A percentile compares a stretch with the other conserved stretches of the same genome.
phyloP scores from a whole-genome alignment of 305 asterid genomes.

The Salvia sclarea region DNA sequence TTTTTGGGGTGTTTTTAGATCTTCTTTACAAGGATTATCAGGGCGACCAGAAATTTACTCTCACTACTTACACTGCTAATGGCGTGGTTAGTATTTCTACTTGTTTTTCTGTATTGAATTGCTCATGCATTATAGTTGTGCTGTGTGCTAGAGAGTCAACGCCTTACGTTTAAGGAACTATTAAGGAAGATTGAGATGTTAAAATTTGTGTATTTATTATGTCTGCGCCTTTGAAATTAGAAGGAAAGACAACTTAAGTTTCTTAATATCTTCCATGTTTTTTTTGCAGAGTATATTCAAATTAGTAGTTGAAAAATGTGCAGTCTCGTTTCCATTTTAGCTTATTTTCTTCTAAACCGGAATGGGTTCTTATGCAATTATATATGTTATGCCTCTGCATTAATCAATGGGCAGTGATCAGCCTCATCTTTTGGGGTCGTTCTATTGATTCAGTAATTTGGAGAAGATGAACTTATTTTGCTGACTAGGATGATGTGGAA shows the following conservation, averaged over 20 bases:
- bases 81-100: slow-evolving; percentile 50
- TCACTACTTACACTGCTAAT: slow-evolving; percentile 54
- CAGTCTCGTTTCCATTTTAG: neutral
- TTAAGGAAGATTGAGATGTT: slow-evolving; percentile 22
- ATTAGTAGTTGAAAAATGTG: neutral
- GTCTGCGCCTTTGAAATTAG: neutral
- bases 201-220: neutral
- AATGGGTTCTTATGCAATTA: neutral
- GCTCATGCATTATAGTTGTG: neutral
- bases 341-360: neutral
- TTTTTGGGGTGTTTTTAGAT: slow-evolving; percentile 39
- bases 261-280: neutral
- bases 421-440: neutral
- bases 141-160: slow-evolving; percentile 4
- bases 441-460: slow-evolving; percentile 2
- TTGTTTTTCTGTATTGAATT: neutral
- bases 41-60: slow-evolving; percentile 62
- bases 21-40: slow-evolving; percentile 66
- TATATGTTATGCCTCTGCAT: neutral
- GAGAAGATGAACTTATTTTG: neutral
- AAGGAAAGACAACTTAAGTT: neutral
- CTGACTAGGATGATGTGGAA: neutral
- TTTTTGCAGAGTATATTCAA: neutral
- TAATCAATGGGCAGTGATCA: neutral
- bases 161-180: neutral